A percentile compares a stretch with the other conserved stretches of the same genome.
These are phyloP conservation scores for Lactifluus rugatus DNA, from an alignment of 768 basidiomycete genomes.

Conservation along the genomic window DNA sequence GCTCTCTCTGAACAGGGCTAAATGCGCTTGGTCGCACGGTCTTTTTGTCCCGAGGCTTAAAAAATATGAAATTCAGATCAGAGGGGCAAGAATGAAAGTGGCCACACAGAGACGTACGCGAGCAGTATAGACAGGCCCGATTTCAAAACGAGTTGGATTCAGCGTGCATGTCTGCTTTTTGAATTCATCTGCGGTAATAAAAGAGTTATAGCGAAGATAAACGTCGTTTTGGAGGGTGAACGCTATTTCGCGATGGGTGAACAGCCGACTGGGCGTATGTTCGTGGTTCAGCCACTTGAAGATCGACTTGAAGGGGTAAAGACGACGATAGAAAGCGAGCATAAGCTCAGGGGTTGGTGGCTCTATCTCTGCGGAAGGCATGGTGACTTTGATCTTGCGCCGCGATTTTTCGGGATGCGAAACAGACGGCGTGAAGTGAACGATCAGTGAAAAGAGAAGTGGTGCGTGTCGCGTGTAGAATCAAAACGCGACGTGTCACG, in stretches of 20 bases:
- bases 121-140: conserved; percentile 87
- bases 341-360: conserved; percentile 49
- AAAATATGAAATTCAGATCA: background rate
- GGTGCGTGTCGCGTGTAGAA: too few species aligned
- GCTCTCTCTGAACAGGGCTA: conserved; percentile 71
- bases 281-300: conserved; percentile 95
- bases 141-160: conserved; percentile 92
- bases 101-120: conserved; percentile 45
- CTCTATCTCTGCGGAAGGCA: conserved; percentile 18
- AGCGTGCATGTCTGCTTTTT: conserved; percentile 79
- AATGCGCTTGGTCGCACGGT: conserved; percentile 62
- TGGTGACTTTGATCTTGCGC: background rate
- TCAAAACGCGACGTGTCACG: conserved; percentile 12
- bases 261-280: conserved; percentile 66
- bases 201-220: conserved; percentile 93
- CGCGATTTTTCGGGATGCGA: background rate
- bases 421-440: background rate
- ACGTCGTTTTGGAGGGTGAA: conserved; percentile 87
- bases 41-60: conserved; percentile 83
- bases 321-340: conserved; percentile 73
- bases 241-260: conserved; percentile 91
- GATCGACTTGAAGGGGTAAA: conserved; percentile 92
- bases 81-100: background rate
- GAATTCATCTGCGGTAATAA: conserved; percentile 74
- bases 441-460: background rate